Base-by-base conservation (phyloP, 2,329 filamentous ascomycete genomes). In the Hypoxylon sp. region DNA sequence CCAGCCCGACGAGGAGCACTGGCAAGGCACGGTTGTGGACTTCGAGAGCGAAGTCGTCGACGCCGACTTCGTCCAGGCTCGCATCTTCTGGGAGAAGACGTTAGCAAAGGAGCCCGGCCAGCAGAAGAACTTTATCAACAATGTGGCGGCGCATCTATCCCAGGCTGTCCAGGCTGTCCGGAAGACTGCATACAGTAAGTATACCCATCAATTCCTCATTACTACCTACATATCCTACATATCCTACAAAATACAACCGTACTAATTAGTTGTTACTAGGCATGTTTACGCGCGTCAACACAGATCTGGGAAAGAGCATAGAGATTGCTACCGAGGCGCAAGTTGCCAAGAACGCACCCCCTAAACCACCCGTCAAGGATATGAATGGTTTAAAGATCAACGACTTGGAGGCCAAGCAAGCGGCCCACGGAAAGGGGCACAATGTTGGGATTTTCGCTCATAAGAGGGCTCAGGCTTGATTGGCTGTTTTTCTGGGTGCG, bases 121-220 rank as follows among this genome's bases (percentile, higher is more conserved):
- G 65, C 82, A 86, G 68, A 76, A 81, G 2, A 80, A 82, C 64
- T 83, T 84, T 47, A 71, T 87, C 19, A 67, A 73, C 47, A 88
- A 87, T 55, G 74, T 87, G 13, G 71, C 81, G 2, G 80, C 72
- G 2, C 81, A 87, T 57, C 17, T 41, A 16, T n/a, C 69, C 87
- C 57, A 81, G 34, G 74, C 79, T 61, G 42, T 44, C 3, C 27
- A 29, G n/a, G 7, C 42, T n/a, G 57, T 61, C 31, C 55, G 55
- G 5, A 30, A 31, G 9, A 45, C n/a, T 11, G 54, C 55, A 3
- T 60, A 60, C 21, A 51, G 57, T 60, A 48, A 21, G 55, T 37
- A 23, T 31, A 11, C 17, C 23, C 9, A 20, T 32, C 8, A 2
- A n/a, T n/a, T 13, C 12, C 11, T 13, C 15, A 3, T 12, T 30